Conservation (phyloP, 495 filamentous ascomycete genomes). For the Penicillium mononematosum region DNA sequence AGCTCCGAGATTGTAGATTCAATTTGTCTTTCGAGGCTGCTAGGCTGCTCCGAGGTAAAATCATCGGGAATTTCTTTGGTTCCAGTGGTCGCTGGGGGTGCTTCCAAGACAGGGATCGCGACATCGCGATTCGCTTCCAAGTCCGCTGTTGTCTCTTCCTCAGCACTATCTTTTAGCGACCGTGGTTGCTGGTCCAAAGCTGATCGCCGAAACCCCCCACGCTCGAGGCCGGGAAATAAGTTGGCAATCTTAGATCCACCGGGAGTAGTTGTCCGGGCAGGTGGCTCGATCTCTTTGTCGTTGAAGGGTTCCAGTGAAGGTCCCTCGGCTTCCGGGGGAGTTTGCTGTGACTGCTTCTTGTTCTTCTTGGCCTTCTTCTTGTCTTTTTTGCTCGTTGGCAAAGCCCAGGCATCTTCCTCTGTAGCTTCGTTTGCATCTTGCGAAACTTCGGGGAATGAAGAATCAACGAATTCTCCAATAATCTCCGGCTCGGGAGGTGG, state of each 20-base stretch:
- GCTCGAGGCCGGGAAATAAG: conserved; percentile 41
- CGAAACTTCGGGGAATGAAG: conserved; percentile 32
- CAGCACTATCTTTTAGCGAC: conserved; percentile 47
- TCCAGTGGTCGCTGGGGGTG: conserved; percentile 36
- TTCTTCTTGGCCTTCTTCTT: conserved; percentile 35
- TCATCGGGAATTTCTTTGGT: conserved; percentile 19
- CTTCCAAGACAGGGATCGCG: conserved; percentile 51
- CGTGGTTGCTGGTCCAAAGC: conserved; percentile 19
- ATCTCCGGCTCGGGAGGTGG: conserved; percentile 25
- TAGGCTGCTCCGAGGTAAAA: conserved; percentile 13
- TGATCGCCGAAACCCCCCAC: conserved; percentile 36
- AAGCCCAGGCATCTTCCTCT: conserved; percentile 16
- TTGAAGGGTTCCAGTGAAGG: conserved; percentile 8
- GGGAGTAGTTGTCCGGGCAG: conserved; percentile 22
- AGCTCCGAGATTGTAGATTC: conserved; percentile 12
- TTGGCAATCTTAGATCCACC: conserved; percentile 37
- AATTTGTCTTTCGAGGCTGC: conserved; percentile 11
- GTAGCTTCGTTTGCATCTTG: conserved; percentile 16
- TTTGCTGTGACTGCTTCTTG: conserved; percentile 28
- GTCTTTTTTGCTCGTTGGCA: conserved; percentile 29
- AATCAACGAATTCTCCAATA: conserved; percentile 38
- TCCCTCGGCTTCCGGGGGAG: conserved; percentile 7
- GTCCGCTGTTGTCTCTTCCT: conserved; percentile 48
- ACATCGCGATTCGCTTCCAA: conserved; percentile 47
- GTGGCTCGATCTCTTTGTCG: conserved; percentile 23